These are phyloP conservation scores for Metschnikowia continentalis DNA, from an alignment of 805 yeast species.

Conservation along the genomic window DNA sequence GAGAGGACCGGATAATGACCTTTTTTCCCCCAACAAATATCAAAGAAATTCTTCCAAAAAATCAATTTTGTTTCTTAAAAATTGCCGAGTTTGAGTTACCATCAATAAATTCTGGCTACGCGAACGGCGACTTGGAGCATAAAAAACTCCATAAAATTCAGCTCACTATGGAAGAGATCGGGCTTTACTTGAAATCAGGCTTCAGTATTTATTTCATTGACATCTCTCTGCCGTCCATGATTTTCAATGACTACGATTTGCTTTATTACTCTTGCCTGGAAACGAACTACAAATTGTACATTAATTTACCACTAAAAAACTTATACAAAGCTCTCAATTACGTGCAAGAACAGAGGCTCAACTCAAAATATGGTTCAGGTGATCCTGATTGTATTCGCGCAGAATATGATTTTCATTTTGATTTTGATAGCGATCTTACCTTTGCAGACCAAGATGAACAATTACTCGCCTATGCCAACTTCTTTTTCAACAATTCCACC, in stretches of 20 bases:
- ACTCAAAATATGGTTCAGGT: slow-evolving; percentile 16
- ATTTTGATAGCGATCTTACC: slow-evolving; percentile 3
- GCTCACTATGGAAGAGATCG: slow-evolving; percentile 53
- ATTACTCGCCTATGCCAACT: slow-evolving; percentile 30
- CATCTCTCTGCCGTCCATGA: slow-evolving; percentile 35
- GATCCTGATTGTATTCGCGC: slow-evolving; percentile 12
- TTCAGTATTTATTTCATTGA: slow-evolving; percentile 45
- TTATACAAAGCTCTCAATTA: slow-evolving; percentile 44
- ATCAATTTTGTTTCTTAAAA: slow-evolving; percentile 46
- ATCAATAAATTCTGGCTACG: background rate
- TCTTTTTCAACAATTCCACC: slow-evolving; percentile 30
- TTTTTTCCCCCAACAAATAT: slow-evolving; percentile 57
- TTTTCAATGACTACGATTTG: slow-evolving; percentile 41
- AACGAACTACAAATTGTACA: slow-evolving; percentile 38
- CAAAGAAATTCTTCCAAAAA: slow-evolving; percentile 52
- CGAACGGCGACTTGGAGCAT: background rate
- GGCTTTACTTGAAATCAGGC: slow-evolving; percentile 50
- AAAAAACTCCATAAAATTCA: slow-evolving; percentile 34
- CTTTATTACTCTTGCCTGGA: slow-evolving; percentile 39
- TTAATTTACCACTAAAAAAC: slow-evolving; percentile 44
- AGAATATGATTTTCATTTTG: slow-evolving; percentile 20
- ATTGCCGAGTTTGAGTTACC: slow-evolving; percentile 46
- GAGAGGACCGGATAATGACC: slow-evolving; percentile 28
- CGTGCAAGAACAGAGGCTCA: slow-evolving; percentile 24
- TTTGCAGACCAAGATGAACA: slow-evolving; percentile 11